Conservation (phyloP, 1,284 basidiomycete species). For the Coniophora puteana region DNA sequence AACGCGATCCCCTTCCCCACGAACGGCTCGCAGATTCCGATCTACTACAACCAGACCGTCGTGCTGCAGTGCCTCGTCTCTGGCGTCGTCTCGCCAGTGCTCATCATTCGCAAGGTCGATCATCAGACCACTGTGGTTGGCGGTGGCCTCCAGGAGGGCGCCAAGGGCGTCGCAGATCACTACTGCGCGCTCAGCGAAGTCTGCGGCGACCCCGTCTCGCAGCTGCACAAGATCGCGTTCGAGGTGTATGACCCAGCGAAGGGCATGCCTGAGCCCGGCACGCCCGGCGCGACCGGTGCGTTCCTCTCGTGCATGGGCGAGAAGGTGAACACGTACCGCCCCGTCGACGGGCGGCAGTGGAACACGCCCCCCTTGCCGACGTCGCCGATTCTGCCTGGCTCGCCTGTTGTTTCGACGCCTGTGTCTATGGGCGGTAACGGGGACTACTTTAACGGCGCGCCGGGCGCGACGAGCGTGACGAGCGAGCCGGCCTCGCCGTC, state of each 20-base stretch:
- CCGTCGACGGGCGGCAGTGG: conserved; percentile 79
- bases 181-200: conserved; percentile 82
- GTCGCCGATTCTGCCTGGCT: conserved; percentile 63
- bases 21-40: conserved; percentile 75
- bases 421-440: conserved; percentile 45
- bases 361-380: conserved; percentile 46
- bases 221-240: conserved; percentile 92
- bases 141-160: conserved; percentile 78
- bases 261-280: conserved; percentile 64
- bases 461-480: conserved; percentile 37
- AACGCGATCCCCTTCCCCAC: conserved; percentile 83
- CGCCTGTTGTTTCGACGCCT: conserved; percentile 63
- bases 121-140: conserved; percentile 88
- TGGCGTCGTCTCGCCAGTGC: conserved; percentile 87
- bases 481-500: conserved; percentile 66
- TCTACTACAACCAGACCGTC: conserved; percentile 96
- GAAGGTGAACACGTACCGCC: conserved; percentile 83
- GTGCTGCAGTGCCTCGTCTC: conserved; percentile 94
- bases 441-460: conserved; percentile 63
- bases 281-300: conserved; percentile 70
- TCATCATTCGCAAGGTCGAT: conserved; percentile 93
- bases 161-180: conserved; percentile 79
- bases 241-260: conserved; percentile 78
- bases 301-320: conserved; percentile 87
- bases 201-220: conserved; percentile 91